Evolutionary conservation across 768 basidiomycete genomes (phyloP).

Genomic region (Agrocybe praecox): DNA sequence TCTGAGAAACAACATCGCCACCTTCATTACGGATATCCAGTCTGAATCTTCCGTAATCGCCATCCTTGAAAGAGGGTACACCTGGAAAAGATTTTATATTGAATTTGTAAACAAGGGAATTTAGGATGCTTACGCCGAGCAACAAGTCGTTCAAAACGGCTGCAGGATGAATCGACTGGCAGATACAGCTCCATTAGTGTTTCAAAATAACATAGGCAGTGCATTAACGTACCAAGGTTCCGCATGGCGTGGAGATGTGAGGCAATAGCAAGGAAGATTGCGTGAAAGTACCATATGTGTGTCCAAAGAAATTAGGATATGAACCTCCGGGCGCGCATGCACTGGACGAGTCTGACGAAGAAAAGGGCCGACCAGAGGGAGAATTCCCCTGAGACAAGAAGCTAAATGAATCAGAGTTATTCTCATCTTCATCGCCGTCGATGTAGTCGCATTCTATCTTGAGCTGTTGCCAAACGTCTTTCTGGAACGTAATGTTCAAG

Average conservation of each 20-base stretch:
- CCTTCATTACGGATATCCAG: conserved; percentile 5
- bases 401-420: not conserved
- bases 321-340: too few relatives aligned
- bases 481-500: conserved; percentile 4
- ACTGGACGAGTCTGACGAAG: too few relatives aligned
- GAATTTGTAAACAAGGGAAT: not conserved
- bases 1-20: not conserved
- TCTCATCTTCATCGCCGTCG: not conserved
- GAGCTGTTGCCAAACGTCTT: conserved; percentile 8
- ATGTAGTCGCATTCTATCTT: not conserved
- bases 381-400: not conserved
- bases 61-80: conserved; percentile 2
- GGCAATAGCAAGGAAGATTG: too few relatives aligned
- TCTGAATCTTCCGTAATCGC: conserved; percentile 11
- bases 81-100: not conserved
- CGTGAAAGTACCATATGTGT: too few relatives aligned
- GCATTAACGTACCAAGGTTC: too few relatives aligned
- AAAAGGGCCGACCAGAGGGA: not conserved
- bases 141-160: not conserved
- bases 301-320: too few relatives aligned
- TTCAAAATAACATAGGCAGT: too few relatives aligned
- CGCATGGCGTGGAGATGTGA: too few relatives aligned
- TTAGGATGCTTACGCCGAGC: too few relatives aligned
- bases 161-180: too few relatives aligned
- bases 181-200: too few relatives aligned